Base-by-base conservation (phyloP, 257 asterid genomes). In the Mitragyna speciosa region DNA sequence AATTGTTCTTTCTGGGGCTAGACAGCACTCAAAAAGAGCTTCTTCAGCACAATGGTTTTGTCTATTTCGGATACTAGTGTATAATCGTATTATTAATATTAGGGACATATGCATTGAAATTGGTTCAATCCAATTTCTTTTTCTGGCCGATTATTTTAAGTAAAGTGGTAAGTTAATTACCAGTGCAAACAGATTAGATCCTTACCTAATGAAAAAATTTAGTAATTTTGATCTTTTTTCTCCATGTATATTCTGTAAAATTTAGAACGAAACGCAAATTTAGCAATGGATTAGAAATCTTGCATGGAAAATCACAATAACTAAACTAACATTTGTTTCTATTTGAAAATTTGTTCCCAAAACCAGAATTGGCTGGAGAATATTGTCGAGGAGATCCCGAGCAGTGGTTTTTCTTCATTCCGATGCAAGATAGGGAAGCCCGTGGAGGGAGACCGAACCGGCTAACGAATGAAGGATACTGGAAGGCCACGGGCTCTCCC, bases 401-500 rank as follows among this genome's bases (percentile, higher is more conserved):
- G 84, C 90, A 92, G 65, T 92, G 97, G 96, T 91, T 91, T 76
- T 91, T 90, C 88, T 90, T 91, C 87, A 75, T 83, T 6, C 93
- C 86, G 0, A 78, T 83, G 82, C 89, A 87, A 72, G 91, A 89
- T 19, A 87, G 86, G 81, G 93, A 90, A 66, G 90, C 85, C 0
- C 87, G 84, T 0, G 94, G 96, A 24, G 93, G 94, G 39, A 76
- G 90, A 68, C 89, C 91, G 0, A 89, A 87, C 63, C 84, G 94
- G 76, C 87, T 88, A 2, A 89, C 96, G 3, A 80, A 43, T 58
- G 87, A 84, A 66, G 94, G 96, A 0, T 91, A 86, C 51, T 91
- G 96, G 96, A 91, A 91, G 82, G 92, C 91, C 4, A 91, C 94
- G 0, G 96, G 96, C 2, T 87, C 94, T 20, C 91, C 90, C 0